phyloP scores from a whole-genome alignment of 2,329 filamentous ascomycete species.

The Colletotrichum lindemuthianum region DNA sequence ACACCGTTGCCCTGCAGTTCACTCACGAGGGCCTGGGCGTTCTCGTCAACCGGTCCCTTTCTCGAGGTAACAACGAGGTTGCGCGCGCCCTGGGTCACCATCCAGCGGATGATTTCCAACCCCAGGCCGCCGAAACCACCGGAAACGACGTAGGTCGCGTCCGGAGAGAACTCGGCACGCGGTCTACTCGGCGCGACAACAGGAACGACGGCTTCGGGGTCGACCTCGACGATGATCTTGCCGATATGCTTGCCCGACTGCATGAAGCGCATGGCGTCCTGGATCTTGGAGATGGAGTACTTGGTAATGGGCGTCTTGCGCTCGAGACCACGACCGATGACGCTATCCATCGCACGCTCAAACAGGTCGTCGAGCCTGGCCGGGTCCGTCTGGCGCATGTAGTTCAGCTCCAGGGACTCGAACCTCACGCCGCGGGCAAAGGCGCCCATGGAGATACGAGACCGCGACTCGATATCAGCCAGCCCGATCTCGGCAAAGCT shows the following conservation, averaged over 20 bases:
- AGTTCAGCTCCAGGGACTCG: neutral
- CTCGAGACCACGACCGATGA: neutral
- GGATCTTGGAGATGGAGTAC: slow-evolving; percentile 42
- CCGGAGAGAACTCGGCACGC: too few species aligned
- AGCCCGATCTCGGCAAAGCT: slow-evolving; percentile 46
- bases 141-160: too few species aligned
- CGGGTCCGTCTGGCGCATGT: slow-evolving; percentile 13
- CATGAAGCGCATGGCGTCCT: slow-evolving; percentile 55
- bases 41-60: too few species aligned
- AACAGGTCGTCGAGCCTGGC: slow-evolving; percentile 21
- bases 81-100: too few species aligned
- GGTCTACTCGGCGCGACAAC: too few species aligned
- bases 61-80: too few species aligned
- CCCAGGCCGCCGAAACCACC: too few species aligned
- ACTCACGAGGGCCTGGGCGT: too few species aligned
- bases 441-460: neutral
- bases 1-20: too few species aligned
- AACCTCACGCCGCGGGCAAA: neutral
- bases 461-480: slow-evolving; percentile 39
- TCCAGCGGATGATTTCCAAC: too few species aligned
- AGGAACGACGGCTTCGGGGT: neutral
- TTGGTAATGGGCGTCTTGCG: slow-evolving; percentile 38
- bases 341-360: neutral
- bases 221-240: slow-evolving; percentile 51
- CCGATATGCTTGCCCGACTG: slow-evolving; percentile 56